These are phyloP conservation scores for Yarrowia sp. DNA, from an alignment of 805 yeast species.

Conservation along the genomic window DNA sequence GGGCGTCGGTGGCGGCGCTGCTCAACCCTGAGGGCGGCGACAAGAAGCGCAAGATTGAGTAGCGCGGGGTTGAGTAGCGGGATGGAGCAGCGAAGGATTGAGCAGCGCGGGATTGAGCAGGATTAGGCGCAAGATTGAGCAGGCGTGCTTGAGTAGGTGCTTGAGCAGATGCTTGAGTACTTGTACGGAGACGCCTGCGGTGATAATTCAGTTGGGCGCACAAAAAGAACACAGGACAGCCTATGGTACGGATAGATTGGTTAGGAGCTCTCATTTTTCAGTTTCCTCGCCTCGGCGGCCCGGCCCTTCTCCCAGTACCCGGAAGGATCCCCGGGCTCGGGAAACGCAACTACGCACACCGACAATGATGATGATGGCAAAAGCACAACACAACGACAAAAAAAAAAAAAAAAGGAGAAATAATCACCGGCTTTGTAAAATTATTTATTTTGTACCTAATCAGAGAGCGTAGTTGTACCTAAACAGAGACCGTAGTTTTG, in stretches of 20 bases:
- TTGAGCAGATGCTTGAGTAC: no score
- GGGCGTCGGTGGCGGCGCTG: constrained; percentile 21
- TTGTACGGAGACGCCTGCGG: no score
- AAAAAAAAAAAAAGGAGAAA: constrained; percentile 1
- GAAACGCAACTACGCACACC: no score
- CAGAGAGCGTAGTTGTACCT: no score
- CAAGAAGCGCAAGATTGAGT: constrained; percentile 22
- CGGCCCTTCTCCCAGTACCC: constrained; percentile 18
- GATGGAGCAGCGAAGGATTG: no score
- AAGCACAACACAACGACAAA: background rate
- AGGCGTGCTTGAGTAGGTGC: no score
- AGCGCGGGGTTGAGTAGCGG: background rate
- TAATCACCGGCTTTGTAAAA: constrained; percentile 4
- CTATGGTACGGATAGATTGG: constrained; percentile 23
- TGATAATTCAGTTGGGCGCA: background rate
- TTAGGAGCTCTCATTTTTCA: constrained; percentile 7
- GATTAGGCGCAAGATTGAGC: no score
- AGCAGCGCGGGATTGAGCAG: no score
- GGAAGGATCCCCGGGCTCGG: constrained; percentile 21
- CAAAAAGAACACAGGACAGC: background rate
- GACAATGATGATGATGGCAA: background rate
- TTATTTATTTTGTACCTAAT: constrained; percentile 17
- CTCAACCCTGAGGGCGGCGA: constrained; percentile 23
- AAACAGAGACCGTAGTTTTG: no score
- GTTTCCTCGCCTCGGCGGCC: no score